Evolutionary conservation across 805 yeast genomes (phyloP), one percentile per base, ranked within the genome.

Genomic region (Schwanniomyces yamadae): DNA sequence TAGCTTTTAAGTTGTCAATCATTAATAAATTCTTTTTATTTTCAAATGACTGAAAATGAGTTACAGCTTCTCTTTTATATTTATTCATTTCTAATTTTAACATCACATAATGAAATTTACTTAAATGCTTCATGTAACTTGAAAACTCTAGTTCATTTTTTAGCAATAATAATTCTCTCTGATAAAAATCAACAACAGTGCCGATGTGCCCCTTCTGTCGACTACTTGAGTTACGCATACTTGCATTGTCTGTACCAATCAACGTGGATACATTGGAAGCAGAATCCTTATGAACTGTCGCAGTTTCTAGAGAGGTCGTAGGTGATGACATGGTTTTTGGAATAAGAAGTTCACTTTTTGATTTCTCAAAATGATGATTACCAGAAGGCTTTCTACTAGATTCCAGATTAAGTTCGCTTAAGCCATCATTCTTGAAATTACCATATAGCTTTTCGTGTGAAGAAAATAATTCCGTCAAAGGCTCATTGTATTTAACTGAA

Each of bases 71-170:
- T 28, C 33, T 42, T 14, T 32, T 12, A 28, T 40, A 19, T 21
- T 34, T 35, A 30, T 46, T 37, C 38, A 42, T 36, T 20, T 33
- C 45, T 28, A 46, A 25, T 33, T 50, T 52, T 14, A 48, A 31
- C 23, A 44, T 39, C 6, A 54, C 37, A 33, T 53, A 54, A 17
- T 45, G 36, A 27, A 33, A 61, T 44, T 72, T 70, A 36, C 63
- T 66, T 40, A 76, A 61, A 33, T 72, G 64, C 32, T 73, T 75
- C 46, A 78, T 50, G 52, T 75, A 80, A 32, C 70, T 66, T 3
- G 77, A 63, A 46, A 82, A 82, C 32, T 79, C 82, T 24, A 78
- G 59, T 50, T 82, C 88, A 52, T 82, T 82, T 34, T 71, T 70
- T 39, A 69, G 47, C 23, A 81, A 61, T 36, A 81, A 52, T 11